A percentile compares a stretch with the other conserved stretches of the same genome.
Evolutionary conservation across 1,139 yeast species (phyloP).

Genomic region (Yamadazyma jaroonii): DNA sequence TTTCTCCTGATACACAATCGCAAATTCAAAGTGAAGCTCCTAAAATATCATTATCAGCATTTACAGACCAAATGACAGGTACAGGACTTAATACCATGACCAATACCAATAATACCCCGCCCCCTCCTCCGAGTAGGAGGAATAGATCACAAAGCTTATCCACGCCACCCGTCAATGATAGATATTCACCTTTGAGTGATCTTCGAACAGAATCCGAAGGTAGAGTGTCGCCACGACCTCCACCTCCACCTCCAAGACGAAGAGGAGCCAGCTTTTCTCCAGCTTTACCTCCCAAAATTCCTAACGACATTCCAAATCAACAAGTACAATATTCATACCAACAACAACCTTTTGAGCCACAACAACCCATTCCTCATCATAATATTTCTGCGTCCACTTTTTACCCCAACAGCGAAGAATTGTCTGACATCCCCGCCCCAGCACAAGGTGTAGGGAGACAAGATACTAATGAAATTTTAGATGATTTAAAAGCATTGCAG

Average conservation of each 20-base stretch:
- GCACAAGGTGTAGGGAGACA: neutral
- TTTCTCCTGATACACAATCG: slow-evolving; percentile 9
- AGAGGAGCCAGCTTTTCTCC: slow-evolving; percentile 13
- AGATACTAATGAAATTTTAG: slow-evolving; percentile 37
- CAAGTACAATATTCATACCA: neutral
- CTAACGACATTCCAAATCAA: slow-evolving; percentile 10
- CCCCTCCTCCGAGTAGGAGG: slow-evolving; percentile 40
- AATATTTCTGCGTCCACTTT: neutral
- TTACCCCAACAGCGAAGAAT: slow-evolving; percentile 2
- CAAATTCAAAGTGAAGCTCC: slow-evolving; percentile 16
- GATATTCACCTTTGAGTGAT: slow-evolving; percentile 1
- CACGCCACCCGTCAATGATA: slow-evolving; percentile 11
- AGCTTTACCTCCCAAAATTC: slow-evolving; percentile 30
- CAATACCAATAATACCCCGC: slow-evolving; percentile 27
- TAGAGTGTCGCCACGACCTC: slow-evolving; percentile 21
- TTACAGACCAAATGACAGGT: slow-evolving; percentile 43
- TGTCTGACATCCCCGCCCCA: neutral
- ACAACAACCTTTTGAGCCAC: slow-evolving; percentile 9
- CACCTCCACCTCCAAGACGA: slow-evolving; percentile 42
- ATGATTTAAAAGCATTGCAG: slow-evolving; percentile 60
- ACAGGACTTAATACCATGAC: slow-evolving; percentile 38
- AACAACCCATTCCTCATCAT: neutral
- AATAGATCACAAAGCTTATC: slow-evolving; percentile 44
- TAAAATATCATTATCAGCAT: slow-evolving; percentile 36
- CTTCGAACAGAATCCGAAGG: neutral